These are phyloP conservation scores for Boletus reticuloceps DNA, from an alignment of 768 basidiomycete species.

Conservation along the genomic window DNA sequence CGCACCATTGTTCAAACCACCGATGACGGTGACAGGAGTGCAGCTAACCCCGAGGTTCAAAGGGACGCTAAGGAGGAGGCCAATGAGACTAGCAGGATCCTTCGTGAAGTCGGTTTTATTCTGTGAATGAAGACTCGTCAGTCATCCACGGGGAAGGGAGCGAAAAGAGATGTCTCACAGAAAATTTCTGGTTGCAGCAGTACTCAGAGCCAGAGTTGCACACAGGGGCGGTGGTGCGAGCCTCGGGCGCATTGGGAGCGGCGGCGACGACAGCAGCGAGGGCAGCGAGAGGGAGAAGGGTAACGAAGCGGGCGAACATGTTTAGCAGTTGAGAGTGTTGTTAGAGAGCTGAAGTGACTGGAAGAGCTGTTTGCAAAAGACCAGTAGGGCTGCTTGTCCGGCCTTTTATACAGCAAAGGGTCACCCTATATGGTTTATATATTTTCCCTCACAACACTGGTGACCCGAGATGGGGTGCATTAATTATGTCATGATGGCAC, in stretches of 20 bases:
- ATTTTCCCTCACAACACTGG: background rate
- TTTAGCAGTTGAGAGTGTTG: background rate
- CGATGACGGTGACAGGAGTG: background rate
- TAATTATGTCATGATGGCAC: background rate
- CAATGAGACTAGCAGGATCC: too few relatives aligned
- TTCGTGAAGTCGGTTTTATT: too few relatives aligned
- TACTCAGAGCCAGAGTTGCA: background rate
- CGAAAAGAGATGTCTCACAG: background rate
- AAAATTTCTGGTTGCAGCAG: background rate
- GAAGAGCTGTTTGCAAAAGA: background rate
- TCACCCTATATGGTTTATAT: background rate
- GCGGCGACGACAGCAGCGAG: background rate
- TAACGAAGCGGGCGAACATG: background rate
- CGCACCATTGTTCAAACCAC: background rate
- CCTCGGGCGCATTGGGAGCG: background rate
- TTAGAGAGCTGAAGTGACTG: background rate
- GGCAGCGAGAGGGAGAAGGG: background rate
- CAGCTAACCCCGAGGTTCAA: background rate
- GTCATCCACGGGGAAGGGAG: background rate
- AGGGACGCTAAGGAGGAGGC: background rate
- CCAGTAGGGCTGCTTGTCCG: background rate
- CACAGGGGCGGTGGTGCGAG: too few relatives aligned
- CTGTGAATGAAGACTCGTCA: background rate
- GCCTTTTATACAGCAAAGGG: background rate
- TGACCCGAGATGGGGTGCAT: background rate